Conservation (phyloP, 805 yeast genomes). For the Teunomyces stri region DNA sequence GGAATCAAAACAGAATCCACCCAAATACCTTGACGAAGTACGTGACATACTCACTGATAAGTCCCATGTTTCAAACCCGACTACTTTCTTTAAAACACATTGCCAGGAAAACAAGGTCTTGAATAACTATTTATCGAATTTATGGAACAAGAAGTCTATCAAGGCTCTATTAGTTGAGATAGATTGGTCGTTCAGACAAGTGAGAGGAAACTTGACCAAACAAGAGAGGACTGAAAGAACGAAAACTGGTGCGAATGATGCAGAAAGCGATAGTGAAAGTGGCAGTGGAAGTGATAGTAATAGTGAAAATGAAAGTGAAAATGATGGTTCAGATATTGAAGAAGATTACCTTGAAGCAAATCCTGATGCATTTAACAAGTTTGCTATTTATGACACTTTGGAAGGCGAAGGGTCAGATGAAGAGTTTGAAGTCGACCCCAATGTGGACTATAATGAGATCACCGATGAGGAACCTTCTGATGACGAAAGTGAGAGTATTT, state of each 20-base stretch:
- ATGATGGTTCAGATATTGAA: slow-evolving; percentile 14
- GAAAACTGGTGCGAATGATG: slow-evolving; percentile 18
- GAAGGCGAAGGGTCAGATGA: slow-evolving; percentile 44
- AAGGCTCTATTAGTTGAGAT: slow-evolving; percentile 34
- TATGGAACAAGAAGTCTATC: slow-evolving; percentile 46
- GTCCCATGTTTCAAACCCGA: slow-evolving; percentile 40
- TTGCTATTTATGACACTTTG: slow-evolving; percentile 36
- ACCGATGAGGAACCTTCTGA: slow-evolving; percentile 65
- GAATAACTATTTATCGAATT: slow-evolving; percentile 47
- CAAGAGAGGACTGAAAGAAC: slow-evolving; percentile 33
- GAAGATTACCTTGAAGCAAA: slow-evolving; percentile 19
- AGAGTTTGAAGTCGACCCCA: slow-evolving; percentile 29
- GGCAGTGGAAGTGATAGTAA: slow-evolving; percentile 13
- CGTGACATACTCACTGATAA: slow-evolving; percentile 26
- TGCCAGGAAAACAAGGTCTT: slow-evolving; percentile 37
- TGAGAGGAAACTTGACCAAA: slow-evolving; percentile 44
- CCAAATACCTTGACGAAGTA: slow-evolving; percentile 33
- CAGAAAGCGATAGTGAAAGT: slow-evolving; percentile 1
- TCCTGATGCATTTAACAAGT: slow-evolving; percentile 28
- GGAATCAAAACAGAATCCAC: slow-evolving; percentile 31
- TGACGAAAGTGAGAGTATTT: slow-evolving; percentile 21
- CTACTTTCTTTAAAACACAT: slow-evolving; percentile 41
- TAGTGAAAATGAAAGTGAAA: slow-evolving; percentile 12
- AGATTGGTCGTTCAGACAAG: slow-evolving; percentile 45
- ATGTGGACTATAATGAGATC: slow-evolving; percentile 52